These are phyloP conservation scores for Trametes villosa DNA, from an alignment of 768 basidiomycete genomes.

Conservation along the genomic window DNA sequence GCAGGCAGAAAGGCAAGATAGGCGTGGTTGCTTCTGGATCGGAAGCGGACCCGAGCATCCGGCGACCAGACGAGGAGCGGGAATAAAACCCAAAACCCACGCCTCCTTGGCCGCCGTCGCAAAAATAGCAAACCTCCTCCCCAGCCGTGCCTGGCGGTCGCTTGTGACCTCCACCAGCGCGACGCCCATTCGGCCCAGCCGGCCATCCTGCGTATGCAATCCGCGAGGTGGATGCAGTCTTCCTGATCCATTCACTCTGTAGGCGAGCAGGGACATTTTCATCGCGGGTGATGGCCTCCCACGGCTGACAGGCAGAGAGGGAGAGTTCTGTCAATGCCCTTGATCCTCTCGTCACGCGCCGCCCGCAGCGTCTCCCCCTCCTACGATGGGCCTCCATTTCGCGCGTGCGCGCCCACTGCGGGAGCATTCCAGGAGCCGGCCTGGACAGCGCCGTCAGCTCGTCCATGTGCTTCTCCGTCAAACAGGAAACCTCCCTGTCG, in stretches of 20 bases:
- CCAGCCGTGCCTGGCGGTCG: constrained; percentile 9
- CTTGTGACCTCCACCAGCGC: no score
- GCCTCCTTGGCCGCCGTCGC: not conserved
- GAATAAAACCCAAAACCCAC: not conserved
- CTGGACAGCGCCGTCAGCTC: not conserved
- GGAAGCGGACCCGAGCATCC: not conserved
- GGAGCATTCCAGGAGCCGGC: not conserved
- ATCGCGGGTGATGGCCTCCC: not conserved
- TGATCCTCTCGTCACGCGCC: not conserved
- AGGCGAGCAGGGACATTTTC: no score
- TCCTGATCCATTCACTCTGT: no score
- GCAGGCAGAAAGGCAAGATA: not conserved
- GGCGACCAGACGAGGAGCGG: not conserved
- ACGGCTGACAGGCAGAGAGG: not conserved
- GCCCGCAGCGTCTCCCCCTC: not conserved
- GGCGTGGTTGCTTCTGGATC: not conserved
- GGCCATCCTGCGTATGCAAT: no score
- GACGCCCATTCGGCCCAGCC: no score
- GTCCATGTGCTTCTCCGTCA: constrained; percentile 7
- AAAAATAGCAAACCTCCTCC: not conserved
- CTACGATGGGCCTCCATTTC: not conserved
- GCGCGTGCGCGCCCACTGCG: constrained; percentile 6
- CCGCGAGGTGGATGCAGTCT: no score
- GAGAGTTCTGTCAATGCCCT: constrained; percentile 9
- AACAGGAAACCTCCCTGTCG: not conserved